Evolutionary conservation across 306 rosid species (phyloP).

Genomic region (Quercus dentata): DNA sequence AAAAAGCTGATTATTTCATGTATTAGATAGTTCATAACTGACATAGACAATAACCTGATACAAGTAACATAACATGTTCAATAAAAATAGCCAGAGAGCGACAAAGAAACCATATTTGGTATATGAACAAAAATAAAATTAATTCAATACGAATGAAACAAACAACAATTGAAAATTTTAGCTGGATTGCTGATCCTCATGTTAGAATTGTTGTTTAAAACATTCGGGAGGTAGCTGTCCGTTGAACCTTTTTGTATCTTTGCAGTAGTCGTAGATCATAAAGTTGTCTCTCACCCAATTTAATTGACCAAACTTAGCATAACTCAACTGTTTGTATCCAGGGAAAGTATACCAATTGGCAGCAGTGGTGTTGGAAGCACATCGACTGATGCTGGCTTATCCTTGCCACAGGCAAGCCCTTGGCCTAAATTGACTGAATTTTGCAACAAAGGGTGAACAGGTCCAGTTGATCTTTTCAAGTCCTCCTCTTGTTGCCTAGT

Average conservation of each 20-base stretch:
- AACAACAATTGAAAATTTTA: neutral
- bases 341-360: constrained; percentile 75
- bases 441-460: constrained; percentile 65
- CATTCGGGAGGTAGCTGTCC: constrained; percentile 59
- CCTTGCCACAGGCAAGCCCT: constrained; percentile 80
- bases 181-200: neutral
- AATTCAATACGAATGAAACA: constrained; percentile 19
- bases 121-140: constrained; percentile 8
- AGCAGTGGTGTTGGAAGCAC: constrained; percentile 37
- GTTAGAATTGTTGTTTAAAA: constrained; percentile 42
- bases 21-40: neutral
- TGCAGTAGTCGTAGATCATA: constrained; percentile 83
- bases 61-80: neutral
- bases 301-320: constrained; percentile 40
- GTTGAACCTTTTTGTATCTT: constrained; percentile 55
- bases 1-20: neutral
- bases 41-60: neutral
- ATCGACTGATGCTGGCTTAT: constrained; percentile 40
- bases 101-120: constrained; percentile 2
- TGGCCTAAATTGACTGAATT: constrained; percentile 49
- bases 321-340: constrained; percentile 34
- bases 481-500: constrained; percentile 90
- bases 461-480: constrained; percentile 62
- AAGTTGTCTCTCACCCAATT: constrained; percentile 50
- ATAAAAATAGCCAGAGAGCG: neutral